Evolutionary conservation across 805 yeast species (phyloP), one percentile per base, ranked within the genome.

Genomic region (Lipomyces chichibuensis): DNA sequence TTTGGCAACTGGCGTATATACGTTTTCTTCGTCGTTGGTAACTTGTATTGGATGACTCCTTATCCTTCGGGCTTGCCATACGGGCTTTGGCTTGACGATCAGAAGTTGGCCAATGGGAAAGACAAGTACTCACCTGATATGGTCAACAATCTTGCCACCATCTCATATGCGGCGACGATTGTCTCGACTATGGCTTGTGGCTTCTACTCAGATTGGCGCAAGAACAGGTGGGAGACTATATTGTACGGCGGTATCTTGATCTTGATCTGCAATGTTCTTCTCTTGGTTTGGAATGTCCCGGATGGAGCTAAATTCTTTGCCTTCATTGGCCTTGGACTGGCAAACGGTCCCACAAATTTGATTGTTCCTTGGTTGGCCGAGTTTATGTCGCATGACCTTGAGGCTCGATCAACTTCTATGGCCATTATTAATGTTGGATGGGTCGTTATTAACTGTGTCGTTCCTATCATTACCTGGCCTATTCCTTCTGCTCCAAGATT

Each of bases 221-320:
- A 35, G 23, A 67, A 67, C 59, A 46, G 70, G 3, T 58, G 62
- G 60, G 70, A 67, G 43, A 54, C 62, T 20, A 35, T 67, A 43
- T 37, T 49, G 7, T 59, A 57, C 56, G 68, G 64, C 27, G 70
- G 68, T 20, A 32, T 64, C 14, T 57, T 69, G 43, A 66, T 66
- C 37, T 20, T 64, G n/a, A 52, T 66, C n/a, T 60, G 62, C 59
- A 85, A 85, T 70, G 77, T 81, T 8, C 78, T 86, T 46, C 76
- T 86, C 62, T 84, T 87, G 2, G 84, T 81, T 7, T 87, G 89
- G 89, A 62, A 83, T 55, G 83, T 86, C 11, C 79, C 84, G 1
- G 85, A 84, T 70, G 74, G 82, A 11, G 87, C 85, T 4, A 86
- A 84, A 73, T 85, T 87, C 87, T 86, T 85, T 77, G 90, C 87